phyloP scores from a whole-genome alignment of 768 basidiomycete genomes.

The Mrakia hoshinonis region DNA sequence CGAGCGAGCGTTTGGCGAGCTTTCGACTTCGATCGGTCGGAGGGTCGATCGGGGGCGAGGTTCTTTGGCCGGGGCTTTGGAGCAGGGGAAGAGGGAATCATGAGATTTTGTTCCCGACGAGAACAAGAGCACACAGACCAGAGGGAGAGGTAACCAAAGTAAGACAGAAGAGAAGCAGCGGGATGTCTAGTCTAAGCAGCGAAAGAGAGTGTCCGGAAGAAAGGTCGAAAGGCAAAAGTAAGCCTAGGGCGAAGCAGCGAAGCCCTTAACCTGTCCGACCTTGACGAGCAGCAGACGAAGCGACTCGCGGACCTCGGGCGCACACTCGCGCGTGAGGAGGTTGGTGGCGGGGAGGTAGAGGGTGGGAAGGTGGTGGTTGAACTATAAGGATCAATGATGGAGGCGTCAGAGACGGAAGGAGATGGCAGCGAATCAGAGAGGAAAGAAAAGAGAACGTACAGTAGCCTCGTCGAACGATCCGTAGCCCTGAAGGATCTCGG shows the following conservation, averaged over 20 bases:
- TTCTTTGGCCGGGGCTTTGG: too few relatives aligned
- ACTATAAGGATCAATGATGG: conserved; percentile 48
- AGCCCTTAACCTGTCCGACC: conserved; percentile 2
- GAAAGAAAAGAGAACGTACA: conserved; percentile 47
- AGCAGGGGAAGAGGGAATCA: too few relatives aligned
- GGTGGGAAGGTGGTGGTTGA: conserved; percentile 73
- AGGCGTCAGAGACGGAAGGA: background rate
- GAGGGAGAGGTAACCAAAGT: background rate
- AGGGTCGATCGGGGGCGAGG: too few relatives aligned
- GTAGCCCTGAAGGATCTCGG: conserved; percentile 84
- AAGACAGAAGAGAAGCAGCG: background rate
- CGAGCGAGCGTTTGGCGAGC: background rate
- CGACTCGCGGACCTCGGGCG: conserved; percentile 70
- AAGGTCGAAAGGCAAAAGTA: background rate
- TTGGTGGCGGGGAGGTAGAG: conserved; percentile 86
- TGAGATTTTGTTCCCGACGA: too few relatives aligned
- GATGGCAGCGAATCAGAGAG: background rate
- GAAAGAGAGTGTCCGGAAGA: too few relatives aligned
- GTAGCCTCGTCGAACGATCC: conserved; percentile 81
- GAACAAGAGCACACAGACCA: too few relatives aligned
- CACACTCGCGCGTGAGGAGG: conserved; percentile 69
- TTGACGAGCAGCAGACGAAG: conserved; percentile 70
- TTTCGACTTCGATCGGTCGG: too few relatives aligned
- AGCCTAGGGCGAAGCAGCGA: background rate
- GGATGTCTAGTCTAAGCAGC: background rate